A percentile compares a stretch with the other conserved stretches of the same genome.
Conservation (phyloP, 306 rosid species). For the Amphicarpaea edgeworthii region DNA sequence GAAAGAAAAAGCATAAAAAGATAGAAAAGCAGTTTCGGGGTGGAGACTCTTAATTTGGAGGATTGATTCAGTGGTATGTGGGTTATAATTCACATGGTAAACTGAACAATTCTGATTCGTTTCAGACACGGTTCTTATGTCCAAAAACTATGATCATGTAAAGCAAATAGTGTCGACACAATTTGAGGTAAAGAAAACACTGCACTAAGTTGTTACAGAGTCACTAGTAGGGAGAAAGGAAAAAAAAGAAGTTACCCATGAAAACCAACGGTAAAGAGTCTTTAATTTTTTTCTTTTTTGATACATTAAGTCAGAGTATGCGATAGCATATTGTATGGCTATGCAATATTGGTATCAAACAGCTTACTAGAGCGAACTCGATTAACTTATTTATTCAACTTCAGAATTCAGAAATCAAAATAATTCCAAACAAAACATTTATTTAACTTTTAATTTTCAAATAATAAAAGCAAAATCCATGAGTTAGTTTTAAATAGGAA, state of each 20-base stretch:
- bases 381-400: not conserved
- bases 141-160: not conserved
- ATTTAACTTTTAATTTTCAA: too few relatives aligned
- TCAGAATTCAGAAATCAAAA: not conserved
- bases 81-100: not conserved
- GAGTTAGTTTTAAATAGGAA: too few relatives aligned
- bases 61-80: not conserved
- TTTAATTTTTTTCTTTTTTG: too few relatives aligned
- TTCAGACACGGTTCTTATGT: not conserved
- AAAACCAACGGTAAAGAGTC: not conserved
- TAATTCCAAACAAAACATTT: too few relatives aligned
- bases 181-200: not conserved
- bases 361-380: not conserved
- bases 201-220: not conserved
- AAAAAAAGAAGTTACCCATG: too few relatives aligned
- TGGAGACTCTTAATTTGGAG: not conserved
- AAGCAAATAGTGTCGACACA: not conserved
- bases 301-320: not conserved
- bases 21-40: conserved; percentile 27
- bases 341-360: not conserved
- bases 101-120: not conserved
- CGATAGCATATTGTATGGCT: not conserved
- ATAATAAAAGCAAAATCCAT: too few relatives aligned
- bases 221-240: not conserved
- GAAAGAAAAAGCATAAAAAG: conserved; percentile 10